Conservation (phyloP, 768 basidiomycete species). For the Royoungia palumana region DNA sequence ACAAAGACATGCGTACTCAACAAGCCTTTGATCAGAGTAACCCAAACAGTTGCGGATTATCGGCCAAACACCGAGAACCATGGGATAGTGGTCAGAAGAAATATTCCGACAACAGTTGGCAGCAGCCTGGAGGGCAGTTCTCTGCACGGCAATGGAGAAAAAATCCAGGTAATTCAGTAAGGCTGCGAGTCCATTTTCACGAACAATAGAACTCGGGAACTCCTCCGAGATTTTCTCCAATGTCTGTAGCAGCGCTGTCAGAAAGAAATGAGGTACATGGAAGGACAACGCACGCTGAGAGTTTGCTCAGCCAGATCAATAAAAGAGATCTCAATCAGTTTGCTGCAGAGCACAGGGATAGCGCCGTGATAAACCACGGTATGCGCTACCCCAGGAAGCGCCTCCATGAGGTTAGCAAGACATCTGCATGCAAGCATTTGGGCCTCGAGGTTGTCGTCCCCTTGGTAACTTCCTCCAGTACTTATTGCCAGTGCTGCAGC, state of each 20-base stretch:
- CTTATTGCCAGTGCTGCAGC: conserved; percentile 87
- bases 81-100: conserved; percentile 81
- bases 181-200: conserved; percentile 91
- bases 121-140: conserved; percentile 94
- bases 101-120: conserved; percentile 96
- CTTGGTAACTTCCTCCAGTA: conserved; percentile 61
- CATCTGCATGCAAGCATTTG: conserved; percentile 96
- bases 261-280: conserved; percentile 1
- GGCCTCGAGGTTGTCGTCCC: conserved; percentile 87
- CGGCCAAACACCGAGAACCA: conserved; percentile 87
- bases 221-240: conserved; percentile 98
- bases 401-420: conserved; percentile 97
- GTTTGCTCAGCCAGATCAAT: conserved; percentile 99
- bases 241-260: conserved; percentile 53
- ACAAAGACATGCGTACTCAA: conserved; percentile 93
- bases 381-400: conserved; percentile 96
- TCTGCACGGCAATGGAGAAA: conserved; percentile 96
- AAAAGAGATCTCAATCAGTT: conserved; percentile 93
- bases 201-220: conserved; percentile 91
- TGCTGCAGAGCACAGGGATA: conserved; percentile 95
- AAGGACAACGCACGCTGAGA: conserved; percentile 70
- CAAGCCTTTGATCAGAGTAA: conserved; percentile 94
- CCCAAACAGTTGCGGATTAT: conserved; percentile 89
- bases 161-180: conserved; percentile 96
- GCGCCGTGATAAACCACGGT: conserved; percentile 98